Percentiles rank a stretch among this genome's conserved stretches.
These are phyloP conservation scores for Calycina herbarum DNA, from an alignment of 2,329 filamentous ascomycete genomes.

Conservation along the genomic window DNA sequence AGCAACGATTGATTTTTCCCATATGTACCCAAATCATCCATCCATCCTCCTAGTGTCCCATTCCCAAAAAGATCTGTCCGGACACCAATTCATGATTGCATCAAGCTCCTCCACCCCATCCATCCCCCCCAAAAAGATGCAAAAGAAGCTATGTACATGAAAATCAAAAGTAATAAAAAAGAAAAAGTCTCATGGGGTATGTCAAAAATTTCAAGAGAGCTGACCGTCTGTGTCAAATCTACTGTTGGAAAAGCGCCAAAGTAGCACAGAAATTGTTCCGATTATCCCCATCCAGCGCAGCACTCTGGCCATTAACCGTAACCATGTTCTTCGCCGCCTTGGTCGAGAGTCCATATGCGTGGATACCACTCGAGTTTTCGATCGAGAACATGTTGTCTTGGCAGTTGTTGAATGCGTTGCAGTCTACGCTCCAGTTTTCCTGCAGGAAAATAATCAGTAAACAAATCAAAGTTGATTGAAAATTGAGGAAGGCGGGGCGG, in stretches of 20 bases:
- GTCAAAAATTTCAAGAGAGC: too few relatives aligned
- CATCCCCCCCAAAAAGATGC: too few relatives aligned
- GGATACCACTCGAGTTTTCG: slow-evolving; percentile 59
- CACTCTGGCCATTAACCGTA: slow-evolving; percentile 56
- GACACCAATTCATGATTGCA: background rate
- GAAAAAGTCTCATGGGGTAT: too few relatives aligned
- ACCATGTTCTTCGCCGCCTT: slow-evolving; percentile 77
- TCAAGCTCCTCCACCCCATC: background rate
- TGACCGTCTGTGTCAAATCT: background rate
- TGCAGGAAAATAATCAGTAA: slow-evolving; percentile 2
- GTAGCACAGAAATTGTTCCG: slow-evolving; percentile 65
- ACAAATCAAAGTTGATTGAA: background rate
- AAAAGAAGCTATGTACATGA: too few relatives aligned
- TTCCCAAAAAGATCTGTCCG: background rate
- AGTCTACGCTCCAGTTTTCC: slow-evolving; percentile 74
- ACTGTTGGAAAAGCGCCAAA: slow-evolving; percentile 50
- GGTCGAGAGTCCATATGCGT: slow-evolving; percentile 70
- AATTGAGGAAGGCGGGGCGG: background rate
- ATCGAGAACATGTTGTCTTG: slow-evolving; percentile 77
- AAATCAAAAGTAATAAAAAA: too few relatives aligned
- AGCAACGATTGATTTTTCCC: background rate
- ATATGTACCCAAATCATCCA: slow-evolving; percentile 2
- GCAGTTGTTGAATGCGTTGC: slow-evolving; percentile 66
- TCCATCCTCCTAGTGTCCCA: background rate
- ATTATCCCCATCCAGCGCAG: slow-evolving; percentile 60